These are phyloP conservation scores for Sclerotinia sclerotiorum DNA, from an alignment of 2,329 filamentous ascomycete genomes.

Conservation along the genomic window DNA sequence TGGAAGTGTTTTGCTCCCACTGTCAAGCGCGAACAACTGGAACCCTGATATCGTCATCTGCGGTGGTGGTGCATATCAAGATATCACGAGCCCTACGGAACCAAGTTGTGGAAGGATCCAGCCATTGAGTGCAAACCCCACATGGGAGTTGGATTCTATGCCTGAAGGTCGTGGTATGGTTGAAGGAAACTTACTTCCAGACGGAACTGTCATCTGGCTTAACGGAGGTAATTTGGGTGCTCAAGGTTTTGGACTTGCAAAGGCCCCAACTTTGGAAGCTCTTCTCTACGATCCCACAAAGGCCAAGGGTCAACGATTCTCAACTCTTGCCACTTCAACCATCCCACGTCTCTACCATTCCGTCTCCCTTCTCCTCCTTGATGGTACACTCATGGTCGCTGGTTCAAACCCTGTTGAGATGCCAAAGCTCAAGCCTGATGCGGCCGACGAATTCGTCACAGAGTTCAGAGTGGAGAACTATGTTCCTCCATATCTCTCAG, in stretches of 20 bases:
- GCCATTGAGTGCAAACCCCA: conserved; percentile 49
- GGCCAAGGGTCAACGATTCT: conserved; percentile 51
- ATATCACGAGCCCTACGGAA: conserved; percentile 58
- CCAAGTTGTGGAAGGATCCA: conserved; percentile 57
- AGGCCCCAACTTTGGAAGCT: conserved; percentile 53
- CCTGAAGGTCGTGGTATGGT: conserved; percentile 59
- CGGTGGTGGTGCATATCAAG: conserved; percentile 60
- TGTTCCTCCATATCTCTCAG: conserved; percentile 59
- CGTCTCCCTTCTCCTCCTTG: conserved; percentile 57
- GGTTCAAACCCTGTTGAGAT: conserved; percentile 62
- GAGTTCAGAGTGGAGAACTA: conserved; percentile 64
- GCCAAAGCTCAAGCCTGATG: conserved; percentile 49
- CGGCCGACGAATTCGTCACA: conserved; percentile 52
- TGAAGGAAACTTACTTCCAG: conserved; percentile 57
- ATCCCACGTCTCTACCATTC: conserved; percentile 60
- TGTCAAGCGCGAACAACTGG: conserved; percentile 53
- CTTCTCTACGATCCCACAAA: conserved; percentile 58
- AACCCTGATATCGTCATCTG: conserved; percentile 56
- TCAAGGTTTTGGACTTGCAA: conserved; percentile 59
- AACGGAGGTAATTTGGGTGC: conserved; percentile 59
- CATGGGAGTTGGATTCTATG: conserved; percentile 60
- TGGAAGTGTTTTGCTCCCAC: conserved; percentile 55
- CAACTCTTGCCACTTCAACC: conserved; percentile 43
- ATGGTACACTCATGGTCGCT: conserved; percentile 59
- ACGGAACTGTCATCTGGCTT: conserved; percentile 59